These are phyloP conservation scores for Alternaria incomplexa DNA, from an alignment of 2,329 filamentous ascomycete genomes.

Conservation along the genomic window DNA sequence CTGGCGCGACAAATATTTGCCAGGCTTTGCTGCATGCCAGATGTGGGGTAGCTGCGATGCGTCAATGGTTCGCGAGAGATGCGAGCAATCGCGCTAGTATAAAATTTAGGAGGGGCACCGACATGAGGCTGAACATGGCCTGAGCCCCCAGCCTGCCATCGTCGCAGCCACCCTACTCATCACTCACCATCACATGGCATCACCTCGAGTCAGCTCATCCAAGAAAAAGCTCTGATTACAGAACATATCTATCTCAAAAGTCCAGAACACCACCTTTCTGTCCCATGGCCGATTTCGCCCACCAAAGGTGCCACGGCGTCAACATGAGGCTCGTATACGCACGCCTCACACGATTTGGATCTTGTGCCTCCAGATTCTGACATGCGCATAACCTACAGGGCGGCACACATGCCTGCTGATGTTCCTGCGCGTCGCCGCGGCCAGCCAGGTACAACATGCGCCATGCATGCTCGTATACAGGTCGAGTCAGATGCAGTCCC, in stretches of 20 bases:
- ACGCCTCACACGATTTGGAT: constrained; percentile 1
- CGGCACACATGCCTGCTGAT: background rate
- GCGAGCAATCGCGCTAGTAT: constrained; percentile 26
- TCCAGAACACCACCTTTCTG: background rate
- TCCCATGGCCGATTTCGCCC: background rate
- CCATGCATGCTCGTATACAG: background rate
- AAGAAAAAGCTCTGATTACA: background rate
- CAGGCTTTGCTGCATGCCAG: constrained; percentile 36
- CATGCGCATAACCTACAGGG: constrained; percentile 6
- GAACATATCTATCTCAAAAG: background rate
- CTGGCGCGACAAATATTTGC: constrained; percentile 18
- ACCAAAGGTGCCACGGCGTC: constrained; percentile 12
- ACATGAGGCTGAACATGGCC: background rate
- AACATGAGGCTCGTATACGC: constrained; percentile 5
- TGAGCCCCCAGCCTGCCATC: background rate
- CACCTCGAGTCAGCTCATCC: background rate
- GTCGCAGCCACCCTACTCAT: background rate
- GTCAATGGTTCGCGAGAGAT: constrained; percentile 27
- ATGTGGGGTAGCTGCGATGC: constrained; percentile 34
- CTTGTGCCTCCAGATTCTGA: constrained; percentile 7
- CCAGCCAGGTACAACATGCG: background rate
- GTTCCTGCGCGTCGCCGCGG: constrained; percentile 10
- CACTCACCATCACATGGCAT: background rate
- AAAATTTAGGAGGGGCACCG: constrained; percentile 34
- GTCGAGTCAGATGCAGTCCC: constrained; percentile 3